A percentile compares a stretch with the other conserved stretches of the same genome.
These are phyloP conservation scores for Ephemerocybe angulata DNA, from an alignment of 768 basidiomycete genomes.

Conservation along the genomic window DNA sequence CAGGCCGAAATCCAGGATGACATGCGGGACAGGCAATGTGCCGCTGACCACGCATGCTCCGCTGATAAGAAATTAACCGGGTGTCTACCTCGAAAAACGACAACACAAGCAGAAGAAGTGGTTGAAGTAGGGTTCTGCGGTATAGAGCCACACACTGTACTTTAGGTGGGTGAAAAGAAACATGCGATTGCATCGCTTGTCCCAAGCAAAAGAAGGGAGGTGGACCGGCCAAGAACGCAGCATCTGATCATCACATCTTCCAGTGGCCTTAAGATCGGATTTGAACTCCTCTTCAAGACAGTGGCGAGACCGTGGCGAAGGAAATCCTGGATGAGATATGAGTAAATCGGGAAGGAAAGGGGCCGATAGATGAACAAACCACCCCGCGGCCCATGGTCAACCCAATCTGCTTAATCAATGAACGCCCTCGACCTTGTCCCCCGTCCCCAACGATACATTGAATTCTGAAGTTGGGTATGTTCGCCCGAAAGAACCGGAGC, in stretches of 20 bases:
- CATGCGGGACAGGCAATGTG: not conserved
- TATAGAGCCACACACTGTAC: too few relatives aligned
- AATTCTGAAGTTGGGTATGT: too few relatives aligned
- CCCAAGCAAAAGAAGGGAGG: not conserved
- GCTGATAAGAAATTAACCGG: too few relatives aligned
- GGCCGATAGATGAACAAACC: not conserved
- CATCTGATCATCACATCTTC: slow-evolving; percentile 3
- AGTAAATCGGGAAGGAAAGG: not conserved
- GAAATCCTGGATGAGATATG: not conserved
- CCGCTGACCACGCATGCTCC: too few relatives aligned
- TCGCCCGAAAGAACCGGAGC: too few relatives aligned
- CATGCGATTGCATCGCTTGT: not conserved
- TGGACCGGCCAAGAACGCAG: slow-evolving; percentile 6
- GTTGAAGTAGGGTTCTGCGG: not conserved
- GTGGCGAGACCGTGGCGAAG: not conserved
- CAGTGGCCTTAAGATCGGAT: not conserved
- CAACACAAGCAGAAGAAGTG: not conserved
- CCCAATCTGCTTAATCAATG: not conserved
- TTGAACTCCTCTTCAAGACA: not conserved
- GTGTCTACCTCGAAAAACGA: too few relatives aligned
- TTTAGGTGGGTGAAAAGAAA: not conserved
- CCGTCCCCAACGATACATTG: too few relatives aligned
- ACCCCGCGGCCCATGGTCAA: not conserved
- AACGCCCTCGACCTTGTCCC: not conserved
- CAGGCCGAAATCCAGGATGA: not conserved